phyloP scores from a whole-genome alignment of 2,329 filamentous ascomycete genomes.

The Didymella pinodella region DNA sequence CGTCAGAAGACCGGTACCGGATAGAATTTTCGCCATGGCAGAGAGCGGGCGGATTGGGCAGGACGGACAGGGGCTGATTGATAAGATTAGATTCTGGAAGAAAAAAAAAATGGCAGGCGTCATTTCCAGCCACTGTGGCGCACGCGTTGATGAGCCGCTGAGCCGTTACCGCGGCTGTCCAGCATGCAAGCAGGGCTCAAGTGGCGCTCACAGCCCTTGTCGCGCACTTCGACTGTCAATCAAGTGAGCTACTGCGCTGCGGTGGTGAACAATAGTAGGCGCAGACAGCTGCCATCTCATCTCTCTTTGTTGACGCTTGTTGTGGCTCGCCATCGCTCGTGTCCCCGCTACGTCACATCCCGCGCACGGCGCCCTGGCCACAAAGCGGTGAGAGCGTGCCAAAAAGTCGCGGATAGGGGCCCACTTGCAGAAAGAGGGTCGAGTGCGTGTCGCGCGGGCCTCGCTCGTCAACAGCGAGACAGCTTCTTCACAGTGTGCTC shows the following conservation, averaged over 20 bases:
- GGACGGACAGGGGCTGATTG: not conserved
- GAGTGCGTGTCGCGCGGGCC: conserved; percentile 9
- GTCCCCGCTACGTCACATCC: conserved; percentile 13
- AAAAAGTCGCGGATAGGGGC: conserved; percentile 24
- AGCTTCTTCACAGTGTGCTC: conserved; percentile 20
- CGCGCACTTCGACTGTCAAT: not conserved
- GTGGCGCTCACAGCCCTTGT: not conserved
- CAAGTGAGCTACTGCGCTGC: not conserved
- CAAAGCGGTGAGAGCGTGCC: conserved; percentile 20
- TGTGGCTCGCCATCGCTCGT: not conserved
- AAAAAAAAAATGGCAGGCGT: not conserved
- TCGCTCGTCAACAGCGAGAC: conserved; percentile 4
- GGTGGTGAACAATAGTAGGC: conserved; percentile 7
- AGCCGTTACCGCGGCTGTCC: conserved; percentile 1
- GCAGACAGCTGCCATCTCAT: not conserved
- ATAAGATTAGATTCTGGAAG: no score
- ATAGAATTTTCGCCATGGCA: not conserved
- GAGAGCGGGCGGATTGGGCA: not conserved
- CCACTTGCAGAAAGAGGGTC: conserved; percentile 20
- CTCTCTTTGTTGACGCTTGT: conserved; percentile 11
- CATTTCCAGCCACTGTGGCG: not conserved
- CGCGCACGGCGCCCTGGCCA: conserved; percentile 21
- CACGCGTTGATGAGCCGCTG: not conserved
- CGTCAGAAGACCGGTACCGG: conserved; percentile 10
- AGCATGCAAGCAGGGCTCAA: not conserved